Conservation (phyloP, 1,284 basidiomycete species). For the Veloporphyrellus conicus region DNA sequence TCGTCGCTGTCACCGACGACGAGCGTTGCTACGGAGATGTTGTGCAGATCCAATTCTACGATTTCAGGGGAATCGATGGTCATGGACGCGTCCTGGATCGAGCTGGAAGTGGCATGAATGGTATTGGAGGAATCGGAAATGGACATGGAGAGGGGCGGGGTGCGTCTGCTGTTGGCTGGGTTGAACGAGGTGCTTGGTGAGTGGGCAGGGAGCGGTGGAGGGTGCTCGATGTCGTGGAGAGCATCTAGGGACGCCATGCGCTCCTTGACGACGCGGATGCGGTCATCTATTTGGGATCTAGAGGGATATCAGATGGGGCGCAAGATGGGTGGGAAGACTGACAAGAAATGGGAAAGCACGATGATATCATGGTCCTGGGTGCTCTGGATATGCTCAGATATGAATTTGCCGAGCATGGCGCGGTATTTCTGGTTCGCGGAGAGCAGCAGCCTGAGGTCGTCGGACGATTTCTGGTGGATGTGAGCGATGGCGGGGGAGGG, state of each 20-base stretch:
- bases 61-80: constrained; percentile 9
- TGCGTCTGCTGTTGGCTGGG: not conserved
- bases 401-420: constrained; percentile 13
- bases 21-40: constrained; percentile 19
- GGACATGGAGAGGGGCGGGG: constrained; percentile 18
- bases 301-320: not conserved
- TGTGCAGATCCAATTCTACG: constrained; percentile 16
- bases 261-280: constrained; percentile 23
- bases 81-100: constrained; percentile 4
- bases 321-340: not conserved
- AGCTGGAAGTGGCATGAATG: constrained; percentile 6
- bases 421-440: constrained; percentile 11
- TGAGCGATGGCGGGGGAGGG: not conserved
- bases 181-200: not conserved
- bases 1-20: constrained; percentile 31
- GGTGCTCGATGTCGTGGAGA: constrained; percentile 1
- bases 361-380: constrained; percentile 20
- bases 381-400: constrained; percentile 17
- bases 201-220: not conserved
- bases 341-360: constrained; percentile 23
- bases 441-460: constrained; percentile 19
- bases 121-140: constrained; percentile 17
- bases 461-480: constrained; percentile 21
- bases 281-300: constrained; percentile 28
- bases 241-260: constrained; percentile 11